Evolutionary conservation across 2,329 filamentous ascomycete genomes (phyloP).

Genomic region (Claviceps maximensis): DNA sequence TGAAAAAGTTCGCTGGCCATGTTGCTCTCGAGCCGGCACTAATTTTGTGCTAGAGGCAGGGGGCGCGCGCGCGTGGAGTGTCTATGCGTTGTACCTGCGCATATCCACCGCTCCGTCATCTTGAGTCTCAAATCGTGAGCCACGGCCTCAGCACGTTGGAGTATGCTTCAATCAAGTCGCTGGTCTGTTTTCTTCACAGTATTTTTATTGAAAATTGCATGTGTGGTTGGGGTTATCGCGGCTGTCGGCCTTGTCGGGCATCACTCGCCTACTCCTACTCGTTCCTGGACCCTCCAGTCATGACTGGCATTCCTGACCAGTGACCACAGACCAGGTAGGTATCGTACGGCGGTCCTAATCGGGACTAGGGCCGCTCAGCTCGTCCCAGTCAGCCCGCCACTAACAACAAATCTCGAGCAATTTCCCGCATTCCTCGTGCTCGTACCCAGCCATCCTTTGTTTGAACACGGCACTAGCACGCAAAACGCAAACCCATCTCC

Average conservation of each 20-base stretch:
- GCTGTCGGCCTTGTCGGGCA: background rate
- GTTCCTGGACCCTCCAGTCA: background rate
- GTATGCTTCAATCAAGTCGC: too few species aligned
- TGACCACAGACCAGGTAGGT: background rate
- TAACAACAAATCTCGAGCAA: conserved; percentile 21
- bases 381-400: conserved; percentile 8
- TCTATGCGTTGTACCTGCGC: background rate
- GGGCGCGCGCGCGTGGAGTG: background rate
- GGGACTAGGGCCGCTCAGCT: conserved; percentile 11
- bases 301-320: background rate
- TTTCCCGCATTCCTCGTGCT: conserved; percentile 22
- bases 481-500: conserved; percentile 3
- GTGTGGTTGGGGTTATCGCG: too few species aligned
- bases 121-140: background rate
- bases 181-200: too few species aligned
- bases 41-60: background rate
- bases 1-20: background rate
- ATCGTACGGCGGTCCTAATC: background rate
- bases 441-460: conserved; percentile 7
- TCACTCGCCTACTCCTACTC: too few species aligned
- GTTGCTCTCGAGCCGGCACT: background rate
- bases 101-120: background rate
- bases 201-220: too few species aligned
- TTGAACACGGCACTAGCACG: conserved; percentile 1
- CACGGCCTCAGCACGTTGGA: background rate